These are phyloP conservation scores for Cyberlindnera mycetangii DNA, from an alignment of 805 yeast species.

Conservation along the genomic window DNA sequence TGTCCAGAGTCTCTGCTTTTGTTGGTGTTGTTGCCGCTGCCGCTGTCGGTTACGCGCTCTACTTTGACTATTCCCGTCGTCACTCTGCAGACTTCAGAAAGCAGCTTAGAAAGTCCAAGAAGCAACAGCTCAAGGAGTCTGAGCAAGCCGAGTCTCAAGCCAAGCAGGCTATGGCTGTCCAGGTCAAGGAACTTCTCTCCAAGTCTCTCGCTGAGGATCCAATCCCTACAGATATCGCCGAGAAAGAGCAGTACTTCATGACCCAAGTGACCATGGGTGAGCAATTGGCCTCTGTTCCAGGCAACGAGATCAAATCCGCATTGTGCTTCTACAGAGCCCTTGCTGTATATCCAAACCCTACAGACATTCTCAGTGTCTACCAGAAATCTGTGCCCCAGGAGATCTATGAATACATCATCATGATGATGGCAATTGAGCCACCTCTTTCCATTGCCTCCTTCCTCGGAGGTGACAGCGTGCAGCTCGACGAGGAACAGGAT, in stretches of 20 bases:
- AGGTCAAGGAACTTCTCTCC: slow-evolving; percentile 58
- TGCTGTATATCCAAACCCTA: slow-evolving; percentile 91
- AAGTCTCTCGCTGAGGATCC: slow-evolving; percentile 70
- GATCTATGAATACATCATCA: slow-evolving; percentile 77
- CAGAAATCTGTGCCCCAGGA: slow-evolving; percentile 84
- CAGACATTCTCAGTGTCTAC: slow-evolving; percentile 84
- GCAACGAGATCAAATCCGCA: slow-evolving; percentile 79
- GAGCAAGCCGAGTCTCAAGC: slow-evolving; percentile 53
- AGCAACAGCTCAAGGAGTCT: slow-evolving; percentile 56
- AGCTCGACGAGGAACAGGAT: slow-evolving; percentile 27
- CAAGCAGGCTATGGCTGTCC: slow-evolving; percentile 57
- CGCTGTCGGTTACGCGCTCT: slow-evolving; percentile 73
- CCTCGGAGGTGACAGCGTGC: slow-evolving; percentile 32
- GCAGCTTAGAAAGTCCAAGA: slow-evolving; percentile 59
- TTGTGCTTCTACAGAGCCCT: slow-evolving; percentile 90
- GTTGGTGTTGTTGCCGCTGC: slow-evolving; percentile 39
- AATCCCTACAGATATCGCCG: slow-evolving; percentile 63
- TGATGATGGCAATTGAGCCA: slow-evolving; percentile 89
- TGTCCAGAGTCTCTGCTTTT: slow-evolving; percentile 30
- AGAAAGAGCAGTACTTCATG: slow-evolving; percentile 78
- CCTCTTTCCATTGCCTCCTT: slow-evolving; percentile 75
- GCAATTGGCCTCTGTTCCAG: slow-evolving; percentile 63
- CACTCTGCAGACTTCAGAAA: slow-evolving; percentile 78
- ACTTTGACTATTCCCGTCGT: slow-evolving; percentile 93
- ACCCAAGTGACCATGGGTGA: slow-evolving; percentile 84